Evolutionary conservation across 1,284 basidiomycete genomes (phyloP), one percentile per base, ranked within the genome.

Genomic region (Gastroboletus turbinatus): DNA sequence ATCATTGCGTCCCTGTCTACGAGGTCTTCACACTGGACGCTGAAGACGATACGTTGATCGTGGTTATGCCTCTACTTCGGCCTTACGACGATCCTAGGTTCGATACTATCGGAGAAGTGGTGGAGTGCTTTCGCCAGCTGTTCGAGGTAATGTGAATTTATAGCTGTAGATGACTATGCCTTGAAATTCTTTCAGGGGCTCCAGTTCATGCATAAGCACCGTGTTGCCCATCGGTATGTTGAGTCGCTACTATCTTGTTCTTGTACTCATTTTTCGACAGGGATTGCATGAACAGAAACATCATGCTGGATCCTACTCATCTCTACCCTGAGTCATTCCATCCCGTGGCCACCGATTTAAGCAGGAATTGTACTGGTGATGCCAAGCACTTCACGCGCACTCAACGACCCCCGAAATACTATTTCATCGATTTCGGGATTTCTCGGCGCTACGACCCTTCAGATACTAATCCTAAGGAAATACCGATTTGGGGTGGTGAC

Each of bases 221-320:
- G 30, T 3, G 52, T 59, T 9, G 54, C 66, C 1, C 66, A 65
- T 39, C 49, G 52, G 56, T 58, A 17, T 0, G 46, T 25, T 7
- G 23, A 25, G 32, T 10, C 7, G 11, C 23, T 5, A 36, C 5
- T 5, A 10, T 44, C 2, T 27, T 17, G 3, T 2, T 21, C 10
- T 19, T 27, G 5, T 9, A 16, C 17, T 44, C 2, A 55, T 10
- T 14, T 27, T 17, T 16, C 11, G 8, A n/a, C 5, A 60, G 59
- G 3, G 59, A 60, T 14, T 60, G 60, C n/a, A 59, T 62, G 59
- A 50, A 50, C 5, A 32, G 60, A n/a, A 79, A 79, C 50, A 66
- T 78, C 40, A 74, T 78, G 74, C 66, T 77, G 57, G 75, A 77
- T 48, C 67, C 73, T 0, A 49, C 63, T 49, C 64, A 66, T n/a